Base-by-base conservation (phyloP, 306 rosid species). In the Vachellia collinsii region DNA sequence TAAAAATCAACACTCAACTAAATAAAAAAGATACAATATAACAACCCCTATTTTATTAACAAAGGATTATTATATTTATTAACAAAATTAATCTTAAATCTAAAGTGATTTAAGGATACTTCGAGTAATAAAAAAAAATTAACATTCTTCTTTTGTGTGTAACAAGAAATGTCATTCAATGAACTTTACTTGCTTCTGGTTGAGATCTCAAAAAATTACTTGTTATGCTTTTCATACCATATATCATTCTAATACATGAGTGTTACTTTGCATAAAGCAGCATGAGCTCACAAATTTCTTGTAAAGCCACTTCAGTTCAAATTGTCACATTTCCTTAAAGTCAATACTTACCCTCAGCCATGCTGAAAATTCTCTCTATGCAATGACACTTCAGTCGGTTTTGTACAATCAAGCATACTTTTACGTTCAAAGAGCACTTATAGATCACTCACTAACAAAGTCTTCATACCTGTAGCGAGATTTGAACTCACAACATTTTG, bases 301-400 rank as follows among this genome's bases (percentile, higher is more conserved):
- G 53, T 12, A 13, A 13, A 47, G 53, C 53, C 19, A 47, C 53
- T 47, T 47, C 38, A 23, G 37, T 23, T 23, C 29, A 22, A 22
- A 23, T 13, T 59, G 36, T 20, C 38, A 11, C 6, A 23, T 59
- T 13, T 13, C 29, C 65, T 59, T 59, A 23, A 23, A 29, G 16
- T 59, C 38, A 23, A 16, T 59, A 16, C 11, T 23, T 13, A 23
- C 64, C 22, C 36, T 16, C 70, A 13, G 43, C 19, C 70, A 13
- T 36, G 41, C 43, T 34, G 70, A 64, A 29, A 64, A 13, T 64
- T 36, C 43, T 36, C n/a, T 9, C 1, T 6, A n/a, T 64, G 79
- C 85, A 90, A 92, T 77, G 98, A 94, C 80, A 47, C 86, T 1
- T 12, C 98, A 0, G 61, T 84, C 14, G 98, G 97, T 8, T 91